A percentile compares a stretch with the other conserved stretches of the same genome.
Conservation (phyloP, 306 rosid species). For the Cajanus cajan region DNA sequence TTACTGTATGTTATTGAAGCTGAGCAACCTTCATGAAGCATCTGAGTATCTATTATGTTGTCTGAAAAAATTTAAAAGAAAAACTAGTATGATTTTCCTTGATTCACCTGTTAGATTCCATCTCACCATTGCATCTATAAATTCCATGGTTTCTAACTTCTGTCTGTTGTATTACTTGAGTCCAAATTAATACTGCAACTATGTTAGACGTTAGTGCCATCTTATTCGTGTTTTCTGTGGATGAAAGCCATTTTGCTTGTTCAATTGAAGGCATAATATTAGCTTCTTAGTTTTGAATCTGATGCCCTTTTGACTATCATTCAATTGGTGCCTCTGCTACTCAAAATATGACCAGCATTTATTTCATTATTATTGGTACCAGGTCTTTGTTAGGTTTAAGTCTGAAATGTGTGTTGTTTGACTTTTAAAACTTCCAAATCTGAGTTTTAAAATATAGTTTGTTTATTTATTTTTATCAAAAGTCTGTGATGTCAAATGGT, state of each 20-base stretch:
- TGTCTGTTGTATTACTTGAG: neutral
- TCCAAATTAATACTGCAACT: neutral
- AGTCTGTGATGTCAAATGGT: neutral
- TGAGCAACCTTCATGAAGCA: neutral
- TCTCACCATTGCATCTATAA: neutral
- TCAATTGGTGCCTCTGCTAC: neutral
- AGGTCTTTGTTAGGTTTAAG: neutral
- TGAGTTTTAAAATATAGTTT: neutral
- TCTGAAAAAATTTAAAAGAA: neutral
- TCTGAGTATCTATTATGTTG: neutral
- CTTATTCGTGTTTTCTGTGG: neutral
- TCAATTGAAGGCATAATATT: conserved; percentile 5
- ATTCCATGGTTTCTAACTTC: neutral
- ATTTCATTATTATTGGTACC: neutral
- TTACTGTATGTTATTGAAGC: neutral
- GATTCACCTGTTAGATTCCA: neutral
- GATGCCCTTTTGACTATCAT: neutral
- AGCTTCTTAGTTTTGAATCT: neutral
- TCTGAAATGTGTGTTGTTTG: neutral
- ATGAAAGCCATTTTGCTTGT: neutral
- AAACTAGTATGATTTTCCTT: neutral
- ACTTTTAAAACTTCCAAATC: neutral
- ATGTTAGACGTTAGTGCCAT: neutral
- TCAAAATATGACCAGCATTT: neutral
- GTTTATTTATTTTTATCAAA: neutral